Base-by-base conservation (phyloP, 345 rosid species). In the Euphorbia lathyris region DNA sequence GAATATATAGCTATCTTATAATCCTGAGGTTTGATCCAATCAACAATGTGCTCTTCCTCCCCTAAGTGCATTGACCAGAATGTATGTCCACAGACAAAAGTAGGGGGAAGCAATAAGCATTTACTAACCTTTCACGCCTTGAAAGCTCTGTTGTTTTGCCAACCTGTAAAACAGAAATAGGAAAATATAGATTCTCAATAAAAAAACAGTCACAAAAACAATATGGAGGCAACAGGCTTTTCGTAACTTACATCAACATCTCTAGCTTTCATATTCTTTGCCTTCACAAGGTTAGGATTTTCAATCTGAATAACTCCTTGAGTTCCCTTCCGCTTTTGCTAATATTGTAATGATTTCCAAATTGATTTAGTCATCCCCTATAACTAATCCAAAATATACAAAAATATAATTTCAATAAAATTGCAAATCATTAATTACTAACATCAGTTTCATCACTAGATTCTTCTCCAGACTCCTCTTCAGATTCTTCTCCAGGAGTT, bases 51-150 rank as follows among this genome's bases (percentile, higher is more conserved):
- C 20, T 45, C 27, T 61, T 51, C 11, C 59, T 70, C 5, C 30
- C 22, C 11, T 30, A 40, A 10, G 36, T 16, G 7, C 5, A 3
- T 40, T 11, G 12, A 64, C 23, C 20, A 3, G 17, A 22, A 7
- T 0, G n/a, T 45, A 64, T 14, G n/a, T 42, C 57, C 38, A 72
- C 56, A n/a, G n/a, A 40, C 3, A 25, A n/a, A 14, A 55, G 7
- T 45, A 29, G 25, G 43, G 47, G 19, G 5, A 64, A 63, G 32
- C 45, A 69, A 40, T 40, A 29, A 38, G 27, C 23, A 68, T 42
- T 27, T 53, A 78, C 83, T 72, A 59, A 96, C 99, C 98, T 96
- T 83, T 96, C 98, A 62, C 97, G 96, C 88, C 98, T 90, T 7
- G 99, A 90, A 78, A 96, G 94, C 79, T 92, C 98, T 55, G 97